A percentile compares a stretch with the other conserved stretches of the same genome.
phyloP scores from a whole-genome alignment of 1,284 basidiomycete genomes.

The Papiliotrema laurentii region DNA sequence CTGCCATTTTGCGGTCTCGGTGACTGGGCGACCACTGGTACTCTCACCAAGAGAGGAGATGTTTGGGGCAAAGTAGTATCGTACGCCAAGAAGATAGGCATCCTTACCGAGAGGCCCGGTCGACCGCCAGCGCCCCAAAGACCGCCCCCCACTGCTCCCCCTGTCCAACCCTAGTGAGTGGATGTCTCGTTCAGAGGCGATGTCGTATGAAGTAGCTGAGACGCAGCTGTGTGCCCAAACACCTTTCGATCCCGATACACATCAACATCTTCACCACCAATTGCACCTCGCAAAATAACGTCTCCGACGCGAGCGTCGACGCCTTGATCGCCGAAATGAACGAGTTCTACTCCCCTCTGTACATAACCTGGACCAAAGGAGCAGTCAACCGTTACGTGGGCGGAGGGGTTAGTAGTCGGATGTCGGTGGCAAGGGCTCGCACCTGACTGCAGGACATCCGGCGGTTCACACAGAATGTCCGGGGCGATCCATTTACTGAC shows the following conservation, averaged over 20 bases:
- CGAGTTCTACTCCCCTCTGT: not conserved
- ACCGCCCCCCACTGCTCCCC: too few relatives aligned
- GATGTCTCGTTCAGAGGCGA: not conserved
- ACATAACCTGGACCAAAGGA: not conserved
- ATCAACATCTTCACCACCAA: slow-evolving; percentile 1
- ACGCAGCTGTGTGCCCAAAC: not conserved
- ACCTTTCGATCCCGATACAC: not conserved
- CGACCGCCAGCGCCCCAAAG: not conserved
- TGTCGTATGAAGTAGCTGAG: not conserved
- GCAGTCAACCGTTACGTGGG: not conserved
- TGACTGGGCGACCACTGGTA: not conserved
- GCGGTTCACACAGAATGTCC: too few relatives aligned
- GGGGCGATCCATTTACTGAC: too few relatives aligned
- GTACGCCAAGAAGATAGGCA: too few relatives aligned
- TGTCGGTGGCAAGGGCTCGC: too few relatives aligned
- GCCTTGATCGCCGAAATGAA: not conserved
- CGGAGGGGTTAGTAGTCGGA: not conserved
- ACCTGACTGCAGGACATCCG: too few relatives aligned
- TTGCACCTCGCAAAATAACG: not conserved
- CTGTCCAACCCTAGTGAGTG: not conserved
- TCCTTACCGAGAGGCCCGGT: not conserved
- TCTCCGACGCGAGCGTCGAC: not conserved
- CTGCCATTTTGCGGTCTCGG: not conserved
- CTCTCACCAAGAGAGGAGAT: not conserved
- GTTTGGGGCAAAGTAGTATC: not conserved